Percentiles rank a stretch among this genome's conserved stretches.
Evolutionary conservation across 148 eudicot species (phyloP).

Genomic region (Linanthus parryae): DNA sequence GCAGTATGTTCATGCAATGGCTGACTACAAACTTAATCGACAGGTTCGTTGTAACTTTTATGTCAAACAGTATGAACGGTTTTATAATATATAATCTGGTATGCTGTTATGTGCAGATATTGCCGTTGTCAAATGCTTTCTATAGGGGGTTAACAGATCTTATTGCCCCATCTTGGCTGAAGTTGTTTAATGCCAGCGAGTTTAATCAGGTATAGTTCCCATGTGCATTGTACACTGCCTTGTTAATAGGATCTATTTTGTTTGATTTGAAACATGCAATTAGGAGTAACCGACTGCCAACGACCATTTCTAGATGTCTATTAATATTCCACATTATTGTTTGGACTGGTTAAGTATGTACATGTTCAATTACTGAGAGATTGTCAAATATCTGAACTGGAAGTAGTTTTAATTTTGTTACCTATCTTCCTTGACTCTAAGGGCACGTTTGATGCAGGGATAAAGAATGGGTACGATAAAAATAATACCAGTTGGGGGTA

Average conservation of each 20-base stretch:
- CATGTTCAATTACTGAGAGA: too few relatives aligned
- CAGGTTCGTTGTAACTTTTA: constrained; percentile 29
- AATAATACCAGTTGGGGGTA: too few relatives aligned
- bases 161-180: constrained; percentile 91
- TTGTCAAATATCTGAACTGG: too few relatives aligned
- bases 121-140: constrained; percentile 85
- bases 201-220: constrained; percentile 74
- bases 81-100: too few relatives aligned
- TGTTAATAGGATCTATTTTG: neutral
- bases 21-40: constrained; percentile 92
- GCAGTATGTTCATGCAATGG: constrained; percentile 96
- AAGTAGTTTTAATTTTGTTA: too few relatives aligned
- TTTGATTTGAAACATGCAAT: neutral
- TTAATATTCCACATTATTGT: too few relatives aligned
- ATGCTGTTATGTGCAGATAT: constrained; percentile 52
- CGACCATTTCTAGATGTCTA: too few relatives aligned
- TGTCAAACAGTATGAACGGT: constrained; percentile 2
- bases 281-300: neutral
- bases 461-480: too few relatives aligned
- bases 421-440: too few relatives aligned
- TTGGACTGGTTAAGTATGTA: too few relatives aligned
- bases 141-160: constrained; percentile 91
- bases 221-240: neutral
- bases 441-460: too few relatives aligned
- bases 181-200: constrained; percentile 93